These are phyloP conservation scores for Petunia axillaris DNA, from an alignment of 257 asterid species.

Conservation along the genomic window DNA sequence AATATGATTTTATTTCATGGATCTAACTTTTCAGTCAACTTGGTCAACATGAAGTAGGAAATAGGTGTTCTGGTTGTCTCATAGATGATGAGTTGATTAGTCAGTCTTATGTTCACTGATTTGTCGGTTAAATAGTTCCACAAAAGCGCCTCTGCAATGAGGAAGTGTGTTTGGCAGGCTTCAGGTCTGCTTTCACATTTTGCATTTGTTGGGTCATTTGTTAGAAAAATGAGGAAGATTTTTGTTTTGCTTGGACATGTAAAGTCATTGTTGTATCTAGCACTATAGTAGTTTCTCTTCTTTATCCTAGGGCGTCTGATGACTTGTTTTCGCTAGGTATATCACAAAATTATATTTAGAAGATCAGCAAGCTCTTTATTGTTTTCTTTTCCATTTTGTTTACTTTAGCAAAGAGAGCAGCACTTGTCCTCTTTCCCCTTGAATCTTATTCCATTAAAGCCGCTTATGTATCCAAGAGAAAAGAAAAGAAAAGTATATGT, in stretches of 20 bases:
- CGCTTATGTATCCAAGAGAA: not conserved
- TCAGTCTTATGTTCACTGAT: not conserved
- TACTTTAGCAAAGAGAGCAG: not conserved
- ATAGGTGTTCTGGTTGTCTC: not conserved
- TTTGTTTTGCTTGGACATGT: not conserved
- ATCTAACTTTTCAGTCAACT: not conserved
- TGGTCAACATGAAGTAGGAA: not conserved
- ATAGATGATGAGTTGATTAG: constrained; percentile 19
- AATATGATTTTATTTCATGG: not conserved
- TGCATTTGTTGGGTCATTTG: not conserved
- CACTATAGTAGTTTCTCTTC: not conserved
- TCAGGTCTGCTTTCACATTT: not conserved
- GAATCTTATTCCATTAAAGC: constrained; percentile 5
- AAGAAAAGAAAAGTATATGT: not conserved
- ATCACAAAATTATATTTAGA: constrained; percentile 4
- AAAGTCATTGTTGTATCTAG: not conserved
- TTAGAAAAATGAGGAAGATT: not conserved
- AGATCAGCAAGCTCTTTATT: not conserved
- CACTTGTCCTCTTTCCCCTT: constrained; percentile 2
- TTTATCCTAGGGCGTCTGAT: constrained; percentile 1
- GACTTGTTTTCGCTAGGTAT: not conserved
- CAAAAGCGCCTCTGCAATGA: not conserved
- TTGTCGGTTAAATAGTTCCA: not conserved
- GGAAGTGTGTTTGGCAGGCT: not conserved
- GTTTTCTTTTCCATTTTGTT: not conserved